These are phyloP conservation scores for Wallacemonas sp. DNA, from an alignment of 208 protist genomes.

Conservation along the genomic window DNA sequence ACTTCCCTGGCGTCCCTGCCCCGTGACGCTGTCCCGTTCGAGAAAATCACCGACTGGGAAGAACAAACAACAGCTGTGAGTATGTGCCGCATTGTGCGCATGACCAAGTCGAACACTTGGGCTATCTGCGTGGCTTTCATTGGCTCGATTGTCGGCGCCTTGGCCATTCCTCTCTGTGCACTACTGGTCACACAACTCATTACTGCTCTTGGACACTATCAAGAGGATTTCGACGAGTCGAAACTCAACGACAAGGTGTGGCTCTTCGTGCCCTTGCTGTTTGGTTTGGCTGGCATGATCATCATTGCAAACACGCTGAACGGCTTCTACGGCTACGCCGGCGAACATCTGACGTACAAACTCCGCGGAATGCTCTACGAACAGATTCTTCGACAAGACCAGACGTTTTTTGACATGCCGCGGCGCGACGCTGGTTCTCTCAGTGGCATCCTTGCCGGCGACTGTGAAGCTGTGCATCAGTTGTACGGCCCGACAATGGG, in stretches of 20 bases:
- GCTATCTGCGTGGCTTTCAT: constrained; percentile 18
- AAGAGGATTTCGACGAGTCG: background rate
- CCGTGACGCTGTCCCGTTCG: constrained; percentile 12
- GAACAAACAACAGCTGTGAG: constrained; percentile 14
- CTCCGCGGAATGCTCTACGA: constrained; percentile 22
- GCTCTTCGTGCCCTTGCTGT: constrained; percentile 14
- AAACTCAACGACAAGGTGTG: constrained; percentile 14
- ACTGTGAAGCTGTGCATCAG: constrained; percentile 30
- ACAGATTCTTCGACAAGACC: constrained; percentile 30
- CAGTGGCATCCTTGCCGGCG: constrained; percentile 21
- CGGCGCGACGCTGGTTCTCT: constrained; percentile 19
- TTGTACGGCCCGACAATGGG: constrained; percentile 27
- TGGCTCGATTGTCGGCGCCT: constrained; percentile 17
- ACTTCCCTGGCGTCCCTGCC: background rate
- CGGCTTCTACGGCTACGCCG: constrained; percentile 27
- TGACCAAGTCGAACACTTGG: constrained; percentile 11
- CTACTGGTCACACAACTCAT: constrained; percentile 21
- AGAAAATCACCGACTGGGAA: constrained; percentile 16
- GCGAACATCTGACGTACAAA: constrained; percentile 24
- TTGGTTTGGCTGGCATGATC: constrained; percentile 14
- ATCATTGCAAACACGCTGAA: constrained; percentile 11
- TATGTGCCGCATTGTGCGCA: constrained; percentile 10
- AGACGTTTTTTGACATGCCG: constrained; percentile 41
- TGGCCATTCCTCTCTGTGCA: constrained; percentile 9
- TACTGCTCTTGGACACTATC: constrained; percentile 12